phyloP scores from a whole-genome alignment of 225 moss, liverwort and hornwort species.

The Sphagnum tenellum region DNA sequence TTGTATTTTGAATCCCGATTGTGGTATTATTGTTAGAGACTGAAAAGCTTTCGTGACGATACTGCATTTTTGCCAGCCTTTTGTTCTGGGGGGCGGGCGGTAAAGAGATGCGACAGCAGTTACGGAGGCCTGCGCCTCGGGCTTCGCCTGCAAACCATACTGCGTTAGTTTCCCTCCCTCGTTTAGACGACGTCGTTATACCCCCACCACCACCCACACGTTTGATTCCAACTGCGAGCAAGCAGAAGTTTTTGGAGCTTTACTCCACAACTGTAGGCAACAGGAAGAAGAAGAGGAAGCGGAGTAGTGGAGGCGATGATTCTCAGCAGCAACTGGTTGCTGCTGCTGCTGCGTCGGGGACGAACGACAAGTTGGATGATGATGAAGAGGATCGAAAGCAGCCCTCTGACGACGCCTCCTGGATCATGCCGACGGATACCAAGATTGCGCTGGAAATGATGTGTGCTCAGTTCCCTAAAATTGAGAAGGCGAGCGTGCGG shows the following conservation, averaged over 20 bases:
- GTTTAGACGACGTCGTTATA: constrained; percentile 35
- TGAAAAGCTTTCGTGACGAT: too few relatives aligned
- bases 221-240: constrained; percentile 21
- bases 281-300: constrained; percentile 7
- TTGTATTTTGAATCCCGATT: too few relatives aligned
- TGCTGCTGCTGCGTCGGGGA: constrained; percentile 4
- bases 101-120: constrained; percentile 4
- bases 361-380: constrained; percentile 2
- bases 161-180: constrained; percentile 31
- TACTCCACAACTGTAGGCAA: constrained; percentile 34
- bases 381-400: constrained; percentile 9
- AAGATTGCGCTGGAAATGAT: constrained; percentile 78
- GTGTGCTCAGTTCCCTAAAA: constrained; percentile 82
- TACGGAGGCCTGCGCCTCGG: constrained; percentile 42
- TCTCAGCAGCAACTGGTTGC: background rate
- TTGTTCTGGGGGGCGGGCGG: too few relatives aligned
- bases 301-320: too few relatives aligned
- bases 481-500: constrained; percentile 51
- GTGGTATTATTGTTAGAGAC: too few relatives aligned
- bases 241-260: constrained; percentile 42
- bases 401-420: constrained; percentile 20
- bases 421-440: constrained; percentile 81
- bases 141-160: constrained; percentile 37
- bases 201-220: constrained; percentile 7
- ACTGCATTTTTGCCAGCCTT: too few relatives aligned